These are phyloP conservation scores for Leucocoprinus leucothites DNA, from an alignment of 768 basidiomycete genomes.

Conservation along the genomic window DNA sequence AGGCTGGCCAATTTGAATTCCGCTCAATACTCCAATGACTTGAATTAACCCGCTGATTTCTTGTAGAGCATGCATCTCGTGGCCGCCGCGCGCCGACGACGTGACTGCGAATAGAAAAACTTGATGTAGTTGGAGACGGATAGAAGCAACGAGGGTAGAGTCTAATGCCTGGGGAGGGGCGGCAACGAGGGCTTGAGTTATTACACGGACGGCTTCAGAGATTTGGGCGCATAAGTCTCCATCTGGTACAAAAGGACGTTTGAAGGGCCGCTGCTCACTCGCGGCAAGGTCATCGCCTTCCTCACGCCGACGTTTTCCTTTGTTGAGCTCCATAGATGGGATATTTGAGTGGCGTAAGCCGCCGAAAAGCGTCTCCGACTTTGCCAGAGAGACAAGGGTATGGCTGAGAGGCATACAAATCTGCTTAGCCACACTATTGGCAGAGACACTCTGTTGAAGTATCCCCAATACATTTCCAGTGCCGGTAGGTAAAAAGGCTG, in stretches of 20 bases:
- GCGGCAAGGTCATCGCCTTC: slow-evolving; percentile 33
- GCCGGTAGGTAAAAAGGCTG: slow-evolving; percentile 45
- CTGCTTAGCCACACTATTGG: slow-evolving; percentile 48
- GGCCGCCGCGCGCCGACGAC: slow-evolving; percentile 52
- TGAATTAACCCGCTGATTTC: slow-evolving; percentile 82
- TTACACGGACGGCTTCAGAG: slow-evolving; percentile 54
- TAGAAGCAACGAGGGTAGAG: slow-evolving; percentile 60
- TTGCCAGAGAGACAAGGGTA: slow-evolving; percentile 60
- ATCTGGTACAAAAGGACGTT: slow-evolving; percentile 43
- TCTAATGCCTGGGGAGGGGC: slow-evolving; percentile 45
- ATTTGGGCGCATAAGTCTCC: slow-evolving; percentile 54
- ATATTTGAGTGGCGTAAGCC: slow-evolving; percentile 63
- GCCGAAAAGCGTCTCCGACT: slow-evolving; percentile 64
- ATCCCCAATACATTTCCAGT: slow-evolving; percentile 53
- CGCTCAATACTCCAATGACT: slow-evolving; percentile 76
- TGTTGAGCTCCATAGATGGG: slow-evolving; percentile 58
- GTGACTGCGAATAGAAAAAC: slow-evolving; percentile 78
- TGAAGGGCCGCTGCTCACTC: slow-evolving; percentile 29
- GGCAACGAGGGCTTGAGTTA: slow-evolving; percentile 46
- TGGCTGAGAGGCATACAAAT: slow-evolving; percentile 58
- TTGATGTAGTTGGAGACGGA: slow-evolving; percentile 71
- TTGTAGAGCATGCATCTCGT: slow-evolving; percentile 56
- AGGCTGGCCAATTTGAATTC: slow-evolving; percentile 62
- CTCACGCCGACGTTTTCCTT: slow-evolving; percentile 75
- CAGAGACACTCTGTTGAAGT: slow-evolving; percentile 45